Evolutionary conservation across 2,329 filamentous ascomycete species (phyloP).

Genomic region (Arthrobotrys iridis): DNA sequence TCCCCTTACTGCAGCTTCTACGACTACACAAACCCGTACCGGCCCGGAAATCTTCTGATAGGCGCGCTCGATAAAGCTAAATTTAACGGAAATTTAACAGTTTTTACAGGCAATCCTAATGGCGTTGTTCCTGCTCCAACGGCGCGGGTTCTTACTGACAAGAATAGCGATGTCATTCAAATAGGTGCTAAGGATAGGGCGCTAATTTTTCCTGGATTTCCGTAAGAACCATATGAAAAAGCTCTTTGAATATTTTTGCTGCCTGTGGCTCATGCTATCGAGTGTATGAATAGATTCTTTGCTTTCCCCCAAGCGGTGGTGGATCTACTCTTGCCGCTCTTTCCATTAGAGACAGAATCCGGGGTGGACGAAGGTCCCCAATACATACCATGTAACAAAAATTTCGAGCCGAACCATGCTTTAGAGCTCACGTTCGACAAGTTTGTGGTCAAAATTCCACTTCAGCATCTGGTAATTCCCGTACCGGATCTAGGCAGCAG

Average conservation of each 20-base stretch:
- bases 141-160: background rate
- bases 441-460: background rate
- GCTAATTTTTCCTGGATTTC: background rate
- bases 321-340: background rate
- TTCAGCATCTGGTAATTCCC: background rate
- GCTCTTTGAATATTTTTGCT: too few relatives aligned
- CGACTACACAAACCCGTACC: background rate
- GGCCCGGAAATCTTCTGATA: background rate
- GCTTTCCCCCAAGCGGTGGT: slow-evolving; percentile 1
- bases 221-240: background rate
- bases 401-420: background rate
- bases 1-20: slow-evolving; percentile 16
- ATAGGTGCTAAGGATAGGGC: too few relatives aligned
- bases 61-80: slow-evolving; percentile 23
- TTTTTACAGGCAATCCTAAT: background rate
- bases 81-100: slow-evolving; percentile 16
- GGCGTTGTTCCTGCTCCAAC: slow-evolving; percentile 1
- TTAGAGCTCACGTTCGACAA: background rate
- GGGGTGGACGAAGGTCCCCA: background rate
- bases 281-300: background rate
- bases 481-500: background rate
- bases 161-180: background rate
- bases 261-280: background rate
- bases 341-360: background rate
- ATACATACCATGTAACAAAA: slow-evolving; percentile 3